A percentile compares a stretch with the other conserved stretches of the same genome.
phyloP scores from a whole-genome alignment of 805 yeast species.

The Kodamaea neixiangensis region DNA sequence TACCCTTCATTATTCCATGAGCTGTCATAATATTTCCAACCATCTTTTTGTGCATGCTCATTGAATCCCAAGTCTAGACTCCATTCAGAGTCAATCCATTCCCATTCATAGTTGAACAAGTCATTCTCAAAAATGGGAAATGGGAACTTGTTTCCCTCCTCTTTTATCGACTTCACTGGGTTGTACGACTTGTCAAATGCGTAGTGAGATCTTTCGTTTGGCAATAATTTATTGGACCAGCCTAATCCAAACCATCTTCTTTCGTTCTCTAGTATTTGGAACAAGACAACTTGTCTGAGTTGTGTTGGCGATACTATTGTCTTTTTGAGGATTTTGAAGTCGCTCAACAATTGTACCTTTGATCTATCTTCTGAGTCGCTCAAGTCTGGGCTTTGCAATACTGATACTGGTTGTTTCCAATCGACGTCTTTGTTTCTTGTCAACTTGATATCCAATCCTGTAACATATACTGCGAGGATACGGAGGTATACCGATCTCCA shows the following conservation, averaged over 20 bases:
- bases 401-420: slow-evolving; percentile 12
- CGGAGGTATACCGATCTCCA: slow-evolving; percentile 53
- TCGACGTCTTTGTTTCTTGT: slow-evolving; percentile 6
- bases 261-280: slow-evolving; percentile 56
- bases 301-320: slow-evolving; percentile 41
- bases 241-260: slow-evolving; percentile 65
- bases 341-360: slow-evolving; percentile 27
- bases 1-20: slow-evolving; percentile 47
- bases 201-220: slow-evolving; percentile 52
- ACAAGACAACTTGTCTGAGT: slow-evolving; percentile 49
- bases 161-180: slow-evolving; percentile 29
- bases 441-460: slow-evolving; percentile 33
- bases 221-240: slow-evolving; percentile 53
- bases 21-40: slow-evolving; percentile 58
- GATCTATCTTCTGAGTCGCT: slow-evolving; percentile 16
- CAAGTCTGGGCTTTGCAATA: slow-evolving; percentile 19
- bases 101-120: slow-evolving; percentile 48
- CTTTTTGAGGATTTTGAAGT: slow-evolving; percentile 42
- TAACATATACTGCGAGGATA: slow-evolving; percentile 36
- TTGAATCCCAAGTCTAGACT: slow-evolving; percentile 43
- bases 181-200: slow-evolving; percentile 42
- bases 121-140: slow-evolving; percentile 48
- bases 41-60: slow-evolving; percentile 38
- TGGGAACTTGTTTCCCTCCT: slow-evolving; percentile 29
- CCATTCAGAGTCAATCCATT: slow-evolving; percentile 60